Evolutionary conservation across 306 rosid genomes (phyloP).

Genomic region (Ochetophila trinervis): DNA sequence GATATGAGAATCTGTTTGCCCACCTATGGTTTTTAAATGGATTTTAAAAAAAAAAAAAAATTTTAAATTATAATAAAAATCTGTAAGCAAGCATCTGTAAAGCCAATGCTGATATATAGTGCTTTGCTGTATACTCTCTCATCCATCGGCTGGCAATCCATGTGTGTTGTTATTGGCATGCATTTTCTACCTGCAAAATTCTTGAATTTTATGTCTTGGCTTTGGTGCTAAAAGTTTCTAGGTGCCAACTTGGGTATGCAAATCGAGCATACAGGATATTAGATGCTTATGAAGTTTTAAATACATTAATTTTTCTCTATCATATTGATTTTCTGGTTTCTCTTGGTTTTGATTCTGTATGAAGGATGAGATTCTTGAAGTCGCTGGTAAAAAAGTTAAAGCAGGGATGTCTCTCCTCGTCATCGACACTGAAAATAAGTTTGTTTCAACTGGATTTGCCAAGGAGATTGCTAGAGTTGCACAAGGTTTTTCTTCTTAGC

Average conservation of each 20-base stretch:
- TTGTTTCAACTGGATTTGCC: constrained; percentile 96
- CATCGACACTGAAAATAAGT: constrained; percentile 95
- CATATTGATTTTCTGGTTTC: background rate
- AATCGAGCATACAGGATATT: background rate
- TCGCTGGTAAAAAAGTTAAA: constrained; percentile 89
- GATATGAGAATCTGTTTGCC: constrained; percentile 21
- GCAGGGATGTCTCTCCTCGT: constrained; percentile 97
- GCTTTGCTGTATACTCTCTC: too few species aligned
- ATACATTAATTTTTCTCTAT: background rate
- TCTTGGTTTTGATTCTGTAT: constrained; percentile 21
- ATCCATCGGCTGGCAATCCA: background rate
- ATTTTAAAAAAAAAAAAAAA: constrained; percentile 12
- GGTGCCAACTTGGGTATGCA: too few species aligned
- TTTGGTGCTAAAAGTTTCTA: background rate
- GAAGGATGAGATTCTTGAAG: constrained; percentile 97
- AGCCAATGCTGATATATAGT: too few species aligned
- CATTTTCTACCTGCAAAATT: too few species aligned
- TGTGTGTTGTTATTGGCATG: constrained; percentile 2
- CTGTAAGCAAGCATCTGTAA: too few species aligned
- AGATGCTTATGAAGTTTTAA: background rate
- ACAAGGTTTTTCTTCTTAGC: constrained; percentile 63
- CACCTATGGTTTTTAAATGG: constrained; percentile 11
- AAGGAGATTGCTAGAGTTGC: constrained; percentile 98
- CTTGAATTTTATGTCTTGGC: background rate
- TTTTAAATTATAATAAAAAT: background rate